These are phyloP conservation scores for Moricandia moricandioides DNA, from an alignment of 345 rosid species.

Conservation along the genomic window DNA sequence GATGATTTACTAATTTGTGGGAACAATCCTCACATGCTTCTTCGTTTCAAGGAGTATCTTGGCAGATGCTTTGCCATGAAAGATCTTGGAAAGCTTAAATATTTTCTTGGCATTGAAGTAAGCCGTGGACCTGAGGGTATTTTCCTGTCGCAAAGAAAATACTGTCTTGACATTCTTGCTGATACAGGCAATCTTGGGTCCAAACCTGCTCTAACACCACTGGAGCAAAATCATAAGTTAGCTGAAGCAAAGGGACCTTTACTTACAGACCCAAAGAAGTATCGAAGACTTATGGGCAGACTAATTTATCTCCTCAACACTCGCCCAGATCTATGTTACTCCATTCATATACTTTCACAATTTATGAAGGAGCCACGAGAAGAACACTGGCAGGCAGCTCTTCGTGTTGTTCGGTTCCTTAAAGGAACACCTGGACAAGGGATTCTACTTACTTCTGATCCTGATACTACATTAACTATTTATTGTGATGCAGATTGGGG, in stretches of 20 bases:
- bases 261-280: not conserved
- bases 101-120: not conserved
- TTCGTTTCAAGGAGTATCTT: not conserved
- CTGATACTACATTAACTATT: no score
- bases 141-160: not conserved
- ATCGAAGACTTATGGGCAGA: not conserved
- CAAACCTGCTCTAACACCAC: not conserved
- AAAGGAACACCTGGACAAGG: not conserved
- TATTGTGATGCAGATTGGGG: no score
- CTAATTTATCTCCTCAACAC: not conserved
- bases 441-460: not conserved
- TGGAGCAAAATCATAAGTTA: not conserved
- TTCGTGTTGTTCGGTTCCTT: not conserved
- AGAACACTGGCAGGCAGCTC: not conserved
- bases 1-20: not conserved
- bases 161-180: not conserved
- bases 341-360: not conserved
- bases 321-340: not conserved
- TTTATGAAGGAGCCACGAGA: not conserved
- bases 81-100: not conserved
- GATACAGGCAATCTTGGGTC: not conserved
- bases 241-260: not conserved
- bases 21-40: not conserved
- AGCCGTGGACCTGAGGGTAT: not conserved
- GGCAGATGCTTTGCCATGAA: not conserved